Evolutionary conservation across 164 flowering plant genomes (phyloP).

Genomic region (Magnolia changhungtana): DNA sequence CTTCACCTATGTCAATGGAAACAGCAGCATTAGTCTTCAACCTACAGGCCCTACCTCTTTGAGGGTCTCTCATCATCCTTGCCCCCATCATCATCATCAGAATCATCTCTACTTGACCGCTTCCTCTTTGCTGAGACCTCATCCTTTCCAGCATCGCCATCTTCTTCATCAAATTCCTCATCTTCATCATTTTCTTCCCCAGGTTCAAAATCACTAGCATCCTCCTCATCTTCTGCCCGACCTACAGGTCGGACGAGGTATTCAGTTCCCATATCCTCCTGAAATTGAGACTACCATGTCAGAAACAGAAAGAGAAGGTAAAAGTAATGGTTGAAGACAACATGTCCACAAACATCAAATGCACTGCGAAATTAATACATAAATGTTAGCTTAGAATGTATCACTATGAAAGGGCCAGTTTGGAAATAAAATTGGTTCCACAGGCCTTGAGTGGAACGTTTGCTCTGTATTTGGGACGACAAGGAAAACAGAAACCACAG

Average conservation of each 20-base stretch:
- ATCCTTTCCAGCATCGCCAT: conserved; percentile 36
- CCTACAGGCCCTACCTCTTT: conserved; percentile 48
- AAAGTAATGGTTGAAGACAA: background rate
- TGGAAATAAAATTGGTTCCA: background rate
- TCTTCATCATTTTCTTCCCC: conserved; percentile 66
- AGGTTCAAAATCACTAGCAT: conserved; percentile 82
- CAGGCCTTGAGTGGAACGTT: background rate
- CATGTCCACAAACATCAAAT: background rate
- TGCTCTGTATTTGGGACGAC: background rate
- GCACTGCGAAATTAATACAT: no score
- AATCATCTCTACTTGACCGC: conserved; percentile 45
- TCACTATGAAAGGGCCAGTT: background rate
- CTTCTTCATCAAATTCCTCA: conserved; percentile 48
- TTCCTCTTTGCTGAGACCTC: conserved; percentile 61
- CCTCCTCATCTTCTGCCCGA: conserved; percentile 74
- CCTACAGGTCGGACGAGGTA: conserved; percentile 65
- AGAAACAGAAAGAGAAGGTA: no score
- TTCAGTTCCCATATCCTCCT: conserved; percentile 77
- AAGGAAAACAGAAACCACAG: background rate
- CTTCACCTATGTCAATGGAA: conserved; percentile 32
- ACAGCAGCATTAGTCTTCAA: conserved; percentile 22
- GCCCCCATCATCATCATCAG: conserved; percentile 56
- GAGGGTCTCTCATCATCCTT: conserved; percentile 81
- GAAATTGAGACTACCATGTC: background rate
- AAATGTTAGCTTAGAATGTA: no score